Base-by-base conservation (phyloP, 2,329 filamentous ascomycete genomes). In the Emmonsiellopsis sp. region DNA sequence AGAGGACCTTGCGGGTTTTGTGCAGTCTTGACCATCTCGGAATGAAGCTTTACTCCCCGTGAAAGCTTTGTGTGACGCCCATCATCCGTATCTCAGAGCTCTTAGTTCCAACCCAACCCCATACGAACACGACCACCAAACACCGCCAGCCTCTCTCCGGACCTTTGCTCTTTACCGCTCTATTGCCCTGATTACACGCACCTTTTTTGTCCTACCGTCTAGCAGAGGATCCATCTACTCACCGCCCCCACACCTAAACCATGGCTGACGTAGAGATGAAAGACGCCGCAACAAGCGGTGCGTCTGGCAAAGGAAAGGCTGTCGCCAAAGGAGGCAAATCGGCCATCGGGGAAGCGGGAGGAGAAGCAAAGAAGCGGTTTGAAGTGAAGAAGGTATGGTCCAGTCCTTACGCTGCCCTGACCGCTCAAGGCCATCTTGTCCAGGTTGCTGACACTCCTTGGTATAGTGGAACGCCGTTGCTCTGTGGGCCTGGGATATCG, bases 231-330 rank as follows among this genome's bases (percentile, higher is more conserved):
- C 20, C 20, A 5, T 26, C 20, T 26, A 5, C 20, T 26, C 20
- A 26, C 40, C 40, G 3, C 15, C n/a, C n/a, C 20, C n/a, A 54
- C 53, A 45, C 57, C 54, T 55, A 56, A 55, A 53, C n/a, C 20
- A 97, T 97, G 93, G 88, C 91, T 55, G 93, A 98, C 73, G 85
- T 97, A 50, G 90, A 96, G 66, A 97, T 97, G 93, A 87, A 88
- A 52, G 93, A 97, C 72, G 90, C 87, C 46, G 82, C 83, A 35
- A 72, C 79, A 26, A 26, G 20, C 40, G 70, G 73, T 44, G 64
- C 64, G 57, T 74, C 65, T 54, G 68, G 73, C 53, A 81, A 83
- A 72, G 66, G 71, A 44, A 82, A 81, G 69, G 75, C 72, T 58
- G 73, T 73, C 15, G 73, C 77, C 30, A 87, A 84, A 71, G 80